Evolutionary conservation across 768 basidiomycete species (phyloP).

Genomic region (Agrocybe pediades): DNA sequence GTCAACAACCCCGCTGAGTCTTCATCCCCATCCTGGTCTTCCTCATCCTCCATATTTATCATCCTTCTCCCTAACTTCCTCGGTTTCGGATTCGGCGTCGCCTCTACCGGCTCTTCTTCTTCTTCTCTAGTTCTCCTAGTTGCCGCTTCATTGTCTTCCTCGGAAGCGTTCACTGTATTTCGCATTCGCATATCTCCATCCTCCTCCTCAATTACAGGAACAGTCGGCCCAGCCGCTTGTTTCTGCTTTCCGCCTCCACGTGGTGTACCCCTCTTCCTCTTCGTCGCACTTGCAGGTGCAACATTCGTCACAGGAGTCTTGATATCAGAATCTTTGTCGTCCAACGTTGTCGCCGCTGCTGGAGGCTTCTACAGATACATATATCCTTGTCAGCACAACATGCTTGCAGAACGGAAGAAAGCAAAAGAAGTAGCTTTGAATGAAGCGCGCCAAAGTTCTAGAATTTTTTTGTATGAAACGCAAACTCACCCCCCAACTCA

Average conservation of each 20-base stretch:
- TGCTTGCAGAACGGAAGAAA: neutral
- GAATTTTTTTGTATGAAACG: constrained; percentile 2
- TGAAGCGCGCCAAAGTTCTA: too few species aligned
- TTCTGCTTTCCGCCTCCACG: neutral
- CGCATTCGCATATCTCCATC: neutral
- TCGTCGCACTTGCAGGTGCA: constrained; percentile 23
- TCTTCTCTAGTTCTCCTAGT: too few species aligned
- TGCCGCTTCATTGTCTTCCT: neutral
- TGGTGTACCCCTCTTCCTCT: constrained; percentile 37
- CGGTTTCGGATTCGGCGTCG: constrained; percentile 64
- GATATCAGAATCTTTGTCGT: too few species aligned
- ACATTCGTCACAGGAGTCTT: constrained; percentile 9
- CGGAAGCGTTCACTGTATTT: neutral
- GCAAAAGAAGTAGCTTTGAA: neutral
- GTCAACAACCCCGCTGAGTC: too few species aligned
- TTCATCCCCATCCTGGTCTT: neutral
- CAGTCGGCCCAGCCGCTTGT: neutral
- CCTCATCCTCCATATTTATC: neutral
- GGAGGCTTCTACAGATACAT: too few species aligned
- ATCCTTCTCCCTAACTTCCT: constrained; percentile 45
- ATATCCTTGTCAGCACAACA: too few species aligned
- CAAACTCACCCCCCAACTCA: constrained; percentile 17
- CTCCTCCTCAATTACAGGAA: too few species aligned
- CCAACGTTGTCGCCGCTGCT: too few species aligned
- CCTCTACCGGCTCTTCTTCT: constrained; percentile 30